Percentiles rank a stretch among this genome's conserved stretches.
Evolutionary conservation across 2,329 filamentous ascomycete genomes (phyloP).

Genomic region (Colletotrichum chrysophilum): DNA sequence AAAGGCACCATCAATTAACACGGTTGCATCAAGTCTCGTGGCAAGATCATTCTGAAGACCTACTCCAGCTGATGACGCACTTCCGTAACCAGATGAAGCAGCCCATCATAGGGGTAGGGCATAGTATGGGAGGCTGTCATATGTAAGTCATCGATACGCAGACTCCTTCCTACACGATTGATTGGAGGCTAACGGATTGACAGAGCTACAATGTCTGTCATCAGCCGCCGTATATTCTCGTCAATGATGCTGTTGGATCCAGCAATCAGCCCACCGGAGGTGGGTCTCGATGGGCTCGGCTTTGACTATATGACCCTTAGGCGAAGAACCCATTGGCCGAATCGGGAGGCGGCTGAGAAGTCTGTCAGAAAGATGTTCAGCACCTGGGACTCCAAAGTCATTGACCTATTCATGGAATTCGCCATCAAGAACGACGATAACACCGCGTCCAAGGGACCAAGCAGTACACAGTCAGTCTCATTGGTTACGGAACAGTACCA

Average conservation of each 20-base stretch:
- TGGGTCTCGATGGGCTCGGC: neutral
- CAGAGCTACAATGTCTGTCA: neutral
- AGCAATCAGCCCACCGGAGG: neutral
- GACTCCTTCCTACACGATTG: rapidly evolving
- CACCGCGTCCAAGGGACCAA: neutral
- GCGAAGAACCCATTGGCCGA: neutral
- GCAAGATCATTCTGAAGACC: neutral
- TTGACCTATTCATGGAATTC: neutral
- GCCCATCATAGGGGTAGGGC: neutral
- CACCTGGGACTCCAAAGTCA: neutral
- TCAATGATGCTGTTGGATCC: neutral
- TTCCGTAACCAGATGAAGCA: neutral
- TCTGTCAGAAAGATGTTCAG: neutral
- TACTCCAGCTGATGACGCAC: neutral
- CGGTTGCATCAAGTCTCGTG: neutral
- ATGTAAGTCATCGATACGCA: neutral
- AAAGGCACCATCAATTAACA: rapidly evolving
- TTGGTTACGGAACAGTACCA: neutral
- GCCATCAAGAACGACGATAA: neutral
- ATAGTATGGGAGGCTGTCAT: neutral
- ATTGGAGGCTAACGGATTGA: rapidly evolving
- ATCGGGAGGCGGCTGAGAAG: neutral
- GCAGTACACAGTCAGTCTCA: neutral
- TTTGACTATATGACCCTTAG: neutral
- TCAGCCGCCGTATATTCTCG: neutral